These are phyloP conservation scores for Speleostelium caveatum DNA, from an alignment of 78 protist genomes.

Conservation along the genomic window DNA sequence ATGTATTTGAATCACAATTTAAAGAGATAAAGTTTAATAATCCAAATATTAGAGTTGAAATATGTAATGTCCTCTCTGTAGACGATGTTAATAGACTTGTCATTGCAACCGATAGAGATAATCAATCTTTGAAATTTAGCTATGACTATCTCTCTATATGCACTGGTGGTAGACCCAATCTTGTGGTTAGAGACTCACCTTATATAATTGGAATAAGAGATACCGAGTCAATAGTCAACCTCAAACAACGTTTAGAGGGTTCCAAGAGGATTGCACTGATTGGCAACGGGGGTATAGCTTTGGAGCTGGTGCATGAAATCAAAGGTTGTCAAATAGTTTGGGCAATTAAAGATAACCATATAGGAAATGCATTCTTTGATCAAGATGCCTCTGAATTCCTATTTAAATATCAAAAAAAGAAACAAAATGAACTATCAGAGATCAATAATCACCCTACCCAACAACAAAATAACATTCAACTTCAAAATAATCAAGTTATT, in stretches of 20 bases:
- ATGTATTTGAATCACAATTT: conserved; percentile 36
- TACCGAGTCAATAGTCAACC: conserved; percentile 62
- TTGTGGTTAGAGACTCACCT: neutral
- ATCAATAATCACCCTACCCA: neutral
- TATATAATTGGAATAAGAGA: conserved; percentile 74
- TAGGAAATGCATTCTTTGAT: conserved; percentile 74
- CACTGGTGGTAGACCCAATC: conserved; percentile 66
- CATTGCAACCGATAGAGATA: neutral
- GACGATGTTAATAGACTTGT: neutral
- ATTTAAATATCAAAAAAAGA: conserved; percentile 1
- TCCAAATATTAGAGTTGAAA: neutral
- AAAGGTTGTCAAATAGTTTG: conserved; percentile 34
- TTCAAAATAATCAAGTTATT: neutral
- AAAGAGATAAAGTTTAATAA: conserved; percentile 14
- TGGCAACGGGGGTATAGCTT: conserved; percentile 87
- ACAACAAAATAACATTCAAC: neutral
- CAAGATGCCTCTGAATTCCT: conserved; percentile 48
- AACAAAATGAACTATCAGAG: neutral
- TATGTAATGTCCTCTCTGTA: conserved; percentile 13
- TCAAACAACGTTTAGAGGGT: conserved; percentile 22
- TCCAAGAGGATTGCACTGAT: conserved; percentile 41
- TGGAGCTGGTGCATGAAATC: conserved; percentile 74
- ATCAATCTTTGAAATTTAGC: neutral
- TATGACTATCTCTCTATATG: conserved; percentile 60
- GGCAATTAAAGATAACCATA: conserved; percentile 65